Evolutionary conservation across 805 yeast species (phyloP), one percentile per base, ranked within the genome.

Genomic region (Pichia nakasei): DNA sequence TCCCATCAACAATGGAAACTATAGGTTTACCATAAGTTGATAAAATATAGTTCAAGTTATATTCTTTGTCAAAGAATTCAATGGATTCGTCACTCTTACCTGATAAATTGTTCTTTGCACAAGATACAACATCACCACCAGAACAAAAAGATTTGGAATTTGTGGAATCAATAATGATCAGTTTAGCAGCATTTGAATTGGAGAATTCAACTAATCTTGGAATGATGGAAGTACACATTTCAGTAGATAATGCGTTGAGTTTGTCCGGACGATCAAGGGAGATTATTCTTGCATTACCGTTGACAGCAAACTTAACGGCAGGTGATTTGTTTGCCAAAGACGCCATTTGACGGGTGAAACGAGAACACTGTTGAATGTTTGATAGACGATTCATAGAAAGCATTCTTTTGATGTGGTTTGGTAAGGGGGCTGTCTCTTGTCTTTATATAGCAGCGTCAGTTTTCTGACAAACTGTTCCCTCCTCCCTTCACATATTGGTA

Each of bases 91-190:
- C 59, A 1, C 72, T 62, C 21, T 77, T 59, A 13, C 73, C 76
- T 2, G 61, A 52, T 32, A 70, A 52, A 54, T 83, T 84, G 48
- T 68, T 67, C 42, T 69, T 69, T 21, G 91, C 95, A 55, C 88
- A 80, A 41, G 76, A 77, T 35, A 91, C 81, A 37, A 91, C 95
- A 61, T 91, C 98, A 24, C 97, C 98, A 39, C 98, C 98, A 27
- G 97, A 95, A 64, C 97, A 87, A 48, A 91, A 78, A 2, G 95
- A 80, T 58, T 77, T 78, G 21, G 78, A 76, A n/a, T 73, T 64
- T 48, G 63, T 69, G 27, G 91, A 82, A 45, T 78, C 80, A 49
- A 91, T 67, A 37, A 93, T 69, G 33, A 91, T 66, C 44, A 85
- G 57, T 49, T 80, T 77, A 46, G 82, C 78, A 18, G 76, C 66